Evolutionary conservation across 2,329 filamentous ascomycete species (phyloP), one percentile per base, ranked within the genome.

Genomic region (Penicillium vulpinum): DNA sequence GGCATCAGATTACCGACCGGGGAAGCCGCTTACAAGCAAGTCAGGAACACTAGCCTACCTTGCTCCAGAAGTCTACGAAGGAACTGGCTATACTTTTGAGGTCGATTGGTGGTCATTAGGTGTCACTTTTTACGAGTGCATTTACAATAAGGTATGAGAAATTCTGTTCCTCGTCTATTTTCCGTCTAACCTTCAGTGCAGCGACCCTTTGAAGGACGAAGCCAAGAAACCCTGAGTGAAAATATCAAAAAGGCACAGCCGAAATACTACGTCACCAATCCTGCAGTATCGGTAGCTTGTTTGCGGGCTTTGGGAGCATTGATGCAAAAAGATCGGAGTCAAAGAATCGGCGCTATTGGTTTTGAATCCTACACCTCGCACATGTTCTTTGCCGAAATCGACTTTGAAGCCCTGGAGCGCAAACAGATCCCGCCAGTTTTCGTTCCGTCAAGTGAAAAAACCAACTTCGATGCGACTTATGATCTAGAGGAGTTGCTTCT

Each of bases 41-140:
- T 99, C 94, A 0, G 94, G 94, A 31, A 99, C 94, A 0, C 79
- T 99, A 57, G 94, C 94, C 52, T 99, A 99, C 71, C 85, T 99
- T 8, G 92, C 93, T 1, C 94, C 94, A 5, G 94, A 99, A 74
- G 94, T 97, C 2, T 99, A 97, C 70, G 84, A 88, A 63, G 93
- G 93, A 47, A 88, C 87, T 60, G 94, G 94, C 38, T 99, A 99
- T 71, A 88, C 90, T 58, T 86, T 87, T 45, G 90, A 94, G 66
- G 92, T 94, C 40, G 94, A 99, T 73, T 99, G 94, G 94, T 99
- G 94, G 94, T 97, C 94, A 6, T 78, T 99, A 22, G 94, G 94
- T 47, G 94, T 99, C 44, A 84, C 96, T n/a, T 97, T 97, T 75
- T 99, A 97, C 75, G 94, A 99, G 75, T 97, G 94, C 82, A 97